phyloP scores from a whole-genome alignment of 345 rosid species.

The Syzygium jambos region DNA sequence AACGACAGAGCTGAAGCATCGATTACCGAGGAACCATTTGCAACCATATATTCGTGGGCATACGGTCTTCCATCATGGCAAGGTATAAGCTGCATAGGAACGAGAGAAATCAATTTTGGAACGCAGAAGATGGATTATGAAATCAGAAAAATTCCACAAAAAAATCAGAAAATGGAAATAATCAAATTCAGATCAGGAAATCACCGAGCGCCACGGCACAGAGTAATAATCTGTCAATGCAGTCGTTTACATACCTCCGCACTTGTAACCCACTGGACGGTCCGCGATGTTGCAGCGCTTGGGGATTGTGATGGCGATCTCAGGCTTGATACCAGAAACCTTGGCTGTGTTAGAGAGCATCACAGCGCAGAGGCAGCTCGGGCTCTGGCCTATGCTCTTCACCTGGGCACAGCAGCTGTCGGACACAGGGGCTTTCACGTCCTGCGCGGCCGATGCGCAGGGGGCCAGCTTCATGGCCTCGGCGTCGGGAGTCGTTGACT shows the following conservation, averaged over 20 bases:
- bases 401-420: constrained; percentile 57
- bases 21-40: neutral
- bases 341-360: constrained; percentile 77
- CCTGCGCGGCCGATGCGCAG: constrained; percentile 63
- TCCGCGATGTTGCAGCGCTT: constrained; percentile 68
- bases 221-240: neutral
- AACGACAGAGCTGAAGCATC: neutral
- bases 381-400: constrained; percentile 59
- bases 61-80: constrained; percentile 19
- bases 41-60: neutral
- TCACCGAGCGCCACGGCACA: neutral
- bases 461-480: constrained; percentile 83
- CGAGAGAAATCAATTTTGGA: neutral
- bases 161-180: neutral
- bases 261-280: constrained; percentile 82
- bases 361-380: constrained; percentile 68
- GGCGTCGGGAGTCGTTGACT: constrained; percentile 43
- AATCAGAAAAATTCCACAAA: neutral
- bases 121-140: neutral
- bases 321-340: constrained; percentile 59
- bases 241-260: constrained; percentile 44
- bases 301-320: constrained; percentile 73
- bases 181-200: neutral
- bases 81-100: constrained; percentile 30
- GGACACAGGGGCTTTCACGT: constrained; percentile 41